phyloP scores from a whole-genome alignment of 2,329 filamentous ascomycete genomes.

The Hypoxylon sp. region DNA sequence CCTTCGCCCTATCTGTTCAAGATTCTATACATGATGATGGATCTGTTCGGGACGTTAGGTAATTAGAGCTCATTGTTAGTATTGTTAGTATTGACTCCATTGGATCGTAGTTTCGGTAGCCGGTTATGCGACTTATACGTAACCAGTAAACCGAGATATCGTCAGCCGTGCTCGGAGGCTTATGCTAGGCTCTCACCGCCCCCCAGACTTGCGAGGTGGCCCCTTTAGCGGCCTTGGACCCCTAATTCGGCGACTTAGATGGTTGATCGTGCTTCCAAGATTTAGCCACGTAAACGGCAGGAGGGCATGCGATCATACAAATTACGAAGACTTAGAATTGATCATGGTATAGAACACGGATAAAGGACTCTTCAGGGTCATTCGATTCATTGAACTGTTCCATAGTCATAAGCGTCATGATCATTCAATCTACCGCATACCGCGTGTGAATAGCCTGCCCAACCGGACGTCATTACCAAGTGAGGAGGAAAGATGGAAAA shows the following conservation, averaged over 20 bases:
- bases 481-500: slow-evolving; percentile 43
- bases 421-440: slow-evolving; percentile 48
- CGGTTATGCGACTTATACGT: slow-evolving; percentile 24
- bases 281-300: slow-evolving; percentile 39
- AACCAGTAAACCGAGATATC: slow-evolving; percentile 32
- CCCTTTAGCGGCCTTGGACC: slow-evolving; percentile 21
- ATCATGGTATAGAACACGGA: slow-evolving; percentile 20
- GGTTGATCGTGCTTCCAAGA: slow-evolving; percentile 27
- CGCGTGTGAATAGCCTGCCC: slow-evolving; percentile 41
- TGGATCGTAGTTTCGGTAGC: slow-evolving; percentile 15
- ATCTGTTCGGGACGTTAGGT: slow-evolving; percentile 20
- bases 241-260: slow-evolving; percentile 24
- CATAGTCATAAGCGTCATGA: slow-evolving; percentile 51
- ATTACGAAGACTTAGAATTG: slow-evolving; percentile 12
- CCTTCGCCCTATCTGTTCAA: slow-evolving; percentile 4
- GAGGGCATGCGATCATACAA: slow-evolving; percentile 34
- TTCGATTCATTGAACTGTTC: slow-evolving; percentile 53
- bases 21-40: slow-evolving; percentile 27
- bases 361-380: slow-evolving; percentile 35
- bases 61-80: slow-evolving; percentile 25
- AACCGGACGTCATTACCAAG: slow-evolving; percentile 46
- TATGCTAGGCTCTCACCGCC: slow-evolving; percentile 36
- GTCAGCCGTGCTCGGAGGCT: slow-evolving; percentile 36
- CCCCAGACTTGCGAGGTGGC: slow-evolving; percentile 28
- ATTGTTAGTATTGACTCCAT: slow-evolving; percentile 25